Base-by-base conservation (phyloP, 2,329 filamentous ascomycete genomes). In the Clonostachys byssicola region DNA sequence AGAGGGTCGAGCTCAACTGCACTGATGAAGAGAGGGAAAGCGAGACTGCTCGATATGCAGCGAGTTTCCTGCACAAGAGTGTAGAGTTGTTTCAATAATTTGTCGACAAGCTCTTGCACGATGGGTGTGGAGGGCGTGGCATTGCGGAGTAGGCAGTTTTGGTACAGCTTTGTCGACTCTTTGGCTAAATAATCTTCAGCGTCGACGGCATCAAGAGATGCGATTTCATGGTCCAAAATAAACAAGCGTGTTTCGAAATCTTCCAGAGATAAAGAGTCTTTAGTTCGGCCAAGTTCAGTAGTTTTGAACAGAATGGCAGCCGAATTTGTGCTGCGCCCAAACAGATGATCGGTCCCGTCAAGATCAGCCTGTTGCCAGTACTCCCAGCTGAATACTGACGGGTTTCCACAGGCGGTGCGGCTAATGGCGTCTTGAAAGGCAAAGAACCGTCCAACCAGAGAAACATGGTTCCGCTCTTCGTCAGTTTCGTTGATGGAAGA, bases 361-460 rank as follows among this genome's bases (percentile, higher is more conserved):
- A 53, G 52, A 18, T 51, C 49, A 1, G 52, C 46, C 4, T 50
- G 60, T 20, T 64, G 60, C 73, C 73, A 77, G 48, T 74, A 75
- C 44, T 75, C 71, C 33, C 60, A 62, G 3, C 71, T 72, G 42
- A 76, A 76, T 0, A 73, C 56, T 0, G 71, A 67, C 9, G 69
- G 65, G 12, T 74, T 68, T 4, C 71, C 73, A 45, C 73, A 77
- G 1, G 73, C 73, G 0, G 73, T 77, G 34, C 73, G 65, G 30
- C 73, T 73, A 51, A 76, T 75, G 14, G 74, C 70, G 49, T 77
- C 73, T 49, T 76, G 73, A 13, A 74, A 76, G 5, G 73, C 73
- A 47, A 77, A 76, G 51, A 75, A 76, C 2, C 66, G 62, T 50
- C 76, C 73, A 1, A 70, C 66, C 6, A 66, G 60, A 3, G 56